Conservation (phyloP, 768 basidiomycete species). For the Lentinula aciculospora region DNA sequence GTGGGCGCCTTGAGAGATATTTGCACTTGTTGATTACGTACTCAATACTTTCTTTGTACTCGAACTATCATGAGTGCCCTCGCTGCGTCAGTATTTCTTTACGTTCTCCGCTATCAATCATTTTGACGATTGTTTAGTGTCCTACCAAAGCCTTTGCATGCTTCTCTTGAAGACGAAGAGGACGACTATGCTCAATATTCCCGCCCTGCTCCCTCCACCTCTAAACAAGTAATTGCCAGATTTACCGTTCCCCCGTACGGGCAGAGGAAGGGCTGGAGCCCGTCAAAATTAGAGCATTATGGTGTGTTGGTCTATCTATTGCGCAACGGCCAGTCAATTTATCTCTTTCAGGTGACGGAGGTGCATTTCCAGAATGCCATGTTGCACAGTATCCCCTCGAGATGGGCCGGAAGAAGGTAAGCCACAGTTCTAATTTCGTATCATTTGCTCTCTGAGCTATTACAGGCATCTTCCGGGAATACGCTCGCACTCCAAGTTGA, state of each 20-base stretch:
- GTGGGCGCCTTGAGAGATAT: background rate
- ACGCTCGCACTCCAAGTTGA: slow-evolving; percentile 97
- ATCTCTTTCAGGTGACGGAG: slow-evolving; percentile 60
- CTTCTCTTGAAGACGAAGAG: slow-evolving; percentile 55
- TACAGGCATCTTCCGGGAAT: slow-evolving; percentile 90
- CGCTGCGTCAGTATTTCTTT: slow-evolving; percentile 55
- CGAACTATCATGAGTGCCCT: slow-evolving; percentile 43
- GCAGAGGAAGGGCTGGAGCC: slow-evolving; percentile 81
- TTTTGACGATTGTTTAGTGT: slow-evolving; percentile 26
- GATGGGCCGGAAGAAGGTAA: slow-evolving; percentile 91
- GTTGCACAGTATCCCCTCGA: slow-evolving; percentile 95
- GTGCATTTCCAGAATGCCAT: slow-evolving; percentile 92
- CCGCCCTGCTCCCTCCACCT: slow-evolving; percentile 20
- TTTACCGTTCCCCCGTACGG: slow-evolving; percentile 77
- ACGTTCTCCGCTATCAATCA: background rate
- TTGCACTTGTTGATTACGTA: background rate
- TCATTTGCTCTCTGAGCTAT: too few relatives aligned
- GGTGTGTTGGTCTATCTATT: slow-evolving; percentile 39
- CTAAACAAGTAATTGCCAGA: slow-evolving; percentile 42
- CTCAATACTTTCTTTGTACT: background rate
- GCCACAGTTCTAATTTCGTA: too few relatives aligned
- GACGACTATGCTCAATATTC: slow-evolving; percentile 32
- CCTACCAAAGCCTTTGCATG: slow-evolving; percentile 62
- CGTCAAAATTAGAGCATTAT: slow-evolving; percentile 76
- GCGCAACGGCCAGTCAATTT: background rate